Conservation (phyloP, 2,329 filamentous ascomycete genomes). For the Diaporthe vexans region DNA sequence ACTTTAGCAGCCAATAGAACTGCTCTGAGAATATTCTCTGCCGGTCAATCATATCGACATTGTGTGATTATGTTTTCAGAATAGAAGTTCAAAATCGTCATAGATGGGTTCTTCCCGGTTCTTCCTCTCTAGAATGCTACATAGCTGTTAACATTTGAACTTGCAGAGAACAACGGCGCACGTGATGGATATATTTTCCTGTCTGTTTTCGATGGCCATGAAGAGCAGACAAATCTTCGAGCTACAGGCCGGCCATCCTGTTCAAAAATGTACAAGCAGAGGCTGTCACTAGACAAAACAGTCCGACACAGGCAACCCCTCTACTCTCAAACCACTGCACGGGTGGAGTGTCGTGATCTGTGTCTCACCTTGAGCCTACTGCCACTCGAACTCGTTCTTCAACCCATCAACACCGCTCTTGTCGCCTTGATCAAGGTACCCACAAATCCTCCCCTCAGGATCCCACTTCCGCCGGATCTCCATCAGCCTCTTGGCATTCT, state of each 20-base stretch:
- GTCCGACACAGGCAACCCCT: neutral
- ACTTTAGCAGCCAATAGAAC: neutral
- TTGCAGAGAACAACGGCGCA: neutral
- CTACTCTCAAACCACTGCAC: neutral
- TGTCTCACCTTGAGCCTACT: neutral
- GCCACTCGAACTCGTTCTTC: slow-evolving; percentile 57
- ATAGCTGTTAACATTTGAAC: neutral
- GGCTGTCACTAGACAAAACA: neutral
- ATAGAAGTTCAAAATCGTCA: too few species aligned
- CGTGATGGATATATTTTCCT: neutral
- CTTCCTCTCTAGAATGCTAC: neutral
- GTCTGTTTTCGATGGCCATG: neutral
- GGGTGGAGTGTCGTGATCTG: too few species aligned
- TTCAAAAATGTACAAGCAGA: neutral
- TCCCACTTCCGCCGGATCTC: slow-evolving; percentile 60
- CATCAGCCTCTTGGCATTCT: slow-evolving; percentile 57
- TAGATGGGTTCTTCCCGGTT: neutral
- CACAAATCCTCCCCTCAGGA: slow-evolving; percentile 56
- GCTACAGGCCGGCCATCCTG: neutral
- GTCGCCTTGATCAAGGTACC: slow-evolving; percentile 62
- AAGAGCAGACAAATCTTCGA: neutral
- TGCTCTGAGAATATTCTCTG: too few species aligned
- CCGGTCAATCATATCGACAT: too few species aligned
- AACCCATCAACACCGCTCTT: slow-evolving; percentile 57
- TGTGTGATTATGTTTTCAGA: too few species aligned